Percentiles rank a stretch among this genome's conserved stretches.
Conservation (phyloP, 768 basidiomycete species). For the Pisolithus microcarpus region DNA sequence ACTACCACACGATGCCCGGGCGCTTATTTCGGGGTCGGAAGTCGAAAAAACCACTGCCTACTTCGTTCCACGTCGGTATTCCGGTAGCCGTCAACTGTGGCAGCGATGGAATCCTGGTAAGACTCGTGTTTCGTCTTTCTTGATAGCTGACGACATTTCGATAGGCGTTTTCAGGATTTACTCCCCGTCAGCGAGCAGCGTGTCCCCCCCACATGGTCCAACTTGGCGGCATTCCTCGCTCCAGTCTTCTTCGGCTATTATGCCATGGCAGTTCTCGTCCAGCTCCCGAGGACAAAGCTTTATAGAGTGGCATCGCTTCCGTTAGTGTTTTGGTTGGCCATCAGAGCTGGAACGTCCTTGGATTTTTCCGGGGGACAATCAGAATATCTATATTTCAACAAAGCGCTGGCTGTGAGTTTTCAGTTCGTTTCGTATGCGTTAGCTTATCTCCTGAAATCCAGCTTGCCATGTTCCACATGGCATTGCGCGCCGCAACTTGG, state of each 20-base stretch:
- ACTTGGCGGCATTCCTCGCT: neutral
- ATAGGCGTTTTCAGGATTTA: neutral
- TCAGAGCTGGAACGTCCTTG: conserved; percentile 24
- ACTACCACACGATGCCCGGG: too few species aligned
- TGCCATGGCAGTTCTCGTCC: neutral
- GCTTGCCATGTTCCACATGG: conserved; percentile 19
- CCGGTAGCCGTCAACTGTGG: too few species aligned
- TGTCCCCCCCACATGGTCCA: neutral
- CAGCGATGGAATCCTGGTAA: too few species aligned
- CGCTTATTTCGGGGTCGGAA: too few species aligned
- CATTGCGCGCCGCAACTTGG: conserved; percentile 22
- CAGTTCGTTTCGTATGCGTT: too few species aligned
- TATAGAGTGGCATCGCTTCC: conserved; percentile 39
- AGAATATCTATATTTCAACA: conserved; percentile 1
- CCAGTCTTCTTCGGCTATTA: neutral
- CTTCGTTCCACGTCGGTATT: too few species aligned
- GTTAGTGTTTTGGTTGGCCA: conserved; percentile 36
- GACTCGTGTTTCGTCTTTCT: too few species aligned
- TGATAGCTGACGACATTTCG: too few species aligned
- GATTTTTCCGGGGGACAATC: conserved; percentile 3
- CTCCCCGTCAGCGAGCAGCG: neutral
- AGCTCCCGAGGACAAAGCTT: neutral
- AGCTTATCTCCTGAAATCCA: conserved; percentile 5
- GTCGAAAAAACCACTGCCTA: too few species aligned
- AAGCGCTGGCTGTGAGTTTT: conserved; percentile 5